A percentile compares a stretch with the other conserved stretches of the same genome.
phyloP scores from a whole-genome alignment of 768 basidiomycete species.

The Mycena vitilis region DNA sequence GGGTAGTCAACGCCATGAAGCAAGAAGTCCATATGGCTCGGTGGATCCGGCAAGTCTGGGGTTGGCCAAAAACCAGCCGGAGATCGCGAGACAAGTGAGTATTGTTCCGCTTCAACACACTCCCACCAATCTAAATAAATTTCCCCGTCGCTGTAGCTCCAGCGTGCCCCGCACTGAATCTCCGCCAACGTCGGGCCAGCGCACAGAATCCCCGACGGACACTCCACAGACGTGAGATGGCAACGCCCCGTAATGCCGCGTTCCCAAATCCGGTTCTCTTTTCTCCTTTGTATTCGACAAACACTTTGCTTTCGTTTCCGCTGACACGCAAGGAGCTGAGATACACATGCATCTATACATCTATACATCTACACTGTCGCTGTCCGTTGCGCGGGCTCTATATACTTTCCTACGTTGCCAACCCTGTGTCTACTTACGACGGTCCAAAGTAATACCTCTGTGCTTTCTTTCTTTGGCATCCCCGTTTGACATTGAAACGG shows the following conservation, averaged over 20 bases:
- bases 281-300: conserved; percentile 14
- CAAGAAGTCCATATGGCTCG: conserved; percentile 89
- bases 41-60: conserved; percentile 90
- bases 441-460: conserved; percentile 10
- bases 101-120: neutral
- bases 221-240: neutral
- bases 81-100: conserved; percentile 59
- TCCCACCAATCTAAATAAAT: neutral
- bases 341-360: conserved; percentile 30
- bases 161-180: conserved; percentile 24
- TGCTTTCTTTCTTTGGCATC: conserved; percentile 2
- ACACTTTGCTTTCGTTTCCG: conserved; percentile 14
- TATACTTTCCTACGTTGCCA: neutral
- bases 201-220: conserved; percentile 8
- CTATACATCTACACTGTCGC: conserved; percentile 18
- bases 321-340: conserved; percentile 23
- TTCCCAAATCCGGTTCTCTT: neutral
- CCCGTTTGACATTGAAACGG: neutral
- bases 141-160: neutral
- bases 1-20: conserved; percentile 82
- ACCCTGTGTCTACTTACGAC: conserved; percentile 10
- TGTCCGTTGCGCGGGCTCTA: conserved; percentile 17
- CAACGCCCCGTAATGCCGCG: neutral
- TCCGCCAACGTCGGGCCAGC: conserved; percentile 17
- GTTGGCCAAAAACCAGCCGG: conserved; percentile 68